Evolutionary conservation across 805 yeast genomes (phyloP), one percentile per base, ranked within the genome.

Genomic region (Wickerhamiella sorbophila): DNA sequence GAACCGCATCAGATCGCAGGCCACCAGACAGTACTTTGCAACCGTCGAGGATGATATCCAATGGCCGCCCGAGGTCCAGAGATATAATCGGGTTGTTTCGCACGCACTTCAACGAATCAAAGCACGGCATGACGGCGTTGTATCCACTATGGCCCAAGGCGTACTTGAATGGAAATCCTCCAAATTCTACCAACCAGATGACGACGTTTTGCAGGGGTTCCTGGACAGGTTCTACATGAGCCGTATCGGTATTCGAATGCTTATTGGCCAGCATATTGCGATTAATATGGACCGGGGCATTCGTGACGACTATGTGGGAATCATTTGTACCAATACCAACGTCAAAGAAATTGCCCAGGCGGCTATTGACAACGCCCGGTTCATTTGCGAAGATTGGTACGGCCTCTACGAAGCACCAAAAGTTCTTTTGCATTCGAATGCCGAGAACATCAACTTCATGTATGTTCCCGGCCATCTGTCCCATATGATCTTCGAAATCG

Each of bases 201-300:
- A 81, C 54, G 70, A 76, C 41, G 74, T 83, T 10, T 75, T 86
- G 29, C 94, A 86, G 60, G 70, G 75, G 14, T 85, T 86, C 55
- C 65, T 85, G 48, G 95, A 86, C 62, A 61, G 91, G 26, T 85
- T 85, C 57, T 85, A 86, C 65, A 77, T 85, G 86, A 77, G 85
- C 41, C 70, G 95, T 44, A 86, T 86, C 47, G 95, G 95, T 2
- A 86, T 86, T 46, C 71, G 95, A 49, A 86, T 86, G 93, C 70
- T 85, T 33, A 82, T 85, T 54, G 95, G 95, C n/a, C 95, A 85
- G 63, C 94, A 85, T 53, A 79, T 85, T 49, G 88, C 95, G 1
- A 69, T 85, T 40, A 78, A 76, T 62, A 71, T 72, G 67, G 77
- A 79, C 38, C 80, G 79, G 16, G 67, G 71, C 20, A 52, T 59